phyloP scores from a whole-genome alignment of 2,329 filamentous ascomycete species.

The Helotiales sp. region DNA sequence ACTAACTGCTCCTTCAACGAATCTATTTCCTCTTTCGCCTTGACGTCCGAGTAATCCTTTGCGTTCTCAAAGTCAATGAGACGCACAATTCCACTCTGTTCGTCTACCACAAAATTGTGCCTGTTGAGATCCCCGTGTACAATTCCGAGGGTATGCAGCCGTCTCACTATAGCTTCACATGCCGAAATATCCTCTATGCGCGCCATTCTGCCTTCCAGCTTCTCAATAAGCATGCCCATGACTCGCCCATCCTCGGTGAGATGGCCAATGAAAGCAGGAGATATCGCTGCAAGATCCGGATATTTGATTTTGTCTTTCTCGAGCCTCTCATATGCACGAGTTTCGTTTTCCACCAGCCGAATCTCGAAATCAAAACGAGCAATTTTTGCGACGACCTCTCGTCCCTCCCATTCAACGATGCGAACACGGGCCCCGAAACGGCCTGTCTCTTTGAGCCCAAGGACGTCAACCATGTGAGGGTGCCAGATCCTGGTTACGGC shows the following conservation, averaged over 20 bases:
- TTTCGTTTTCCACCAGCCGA: conserved; percentile 27
- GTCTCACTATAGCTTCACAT: conserved; percentile 38
- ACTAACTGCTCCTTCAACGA: conserved; percentile 18
- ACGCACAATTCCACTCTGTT: conserved; percentile 36
- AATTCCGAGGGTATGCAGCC: conserved; percentile 44
- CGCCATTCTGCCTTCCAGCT: conserved; percentile 38
- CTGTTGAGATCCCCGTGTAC: conserved; percentile 47
- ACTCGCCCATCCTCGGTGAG: conserved; percentile 40
- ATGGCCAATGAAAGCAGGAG: conserved; percentile 43
- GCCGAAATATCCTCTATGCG: conserved; percentile 37
- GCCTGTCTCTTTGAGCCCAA: conserved; percentile 18
- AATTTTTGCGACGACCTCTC: conserved; percentile 22
- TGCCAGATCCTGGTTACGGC: conserved; percentile 19
- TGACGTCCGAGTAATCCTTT: conserved; percentile 15
- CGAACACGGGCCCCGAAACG: conserved; percentile 18
- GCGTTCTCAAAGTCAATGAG: conserved; percentile 45
- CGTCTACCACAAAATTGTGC: conserved; percentile 44
- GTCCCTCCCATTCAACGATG: conserved; percentile 16
- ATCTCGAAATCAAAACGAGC: conserved; percentile 30
- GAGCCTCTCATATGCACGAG: conserved; percentile 20
- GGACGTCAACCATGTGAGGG: conserved; percentile 14
- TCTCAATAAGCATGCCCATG: conserved; percentile 43
- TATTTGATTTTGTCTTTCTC: conserved; percentile 35
- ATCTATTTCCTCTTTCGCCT: conserved; percentile 20
- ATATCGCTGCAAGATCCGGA: conserved; percentile 30